These are phyloP conservation scores for Pestalotiopsis sp. DNA, from an alignment of 2,329 filamentous ascomycete species.

Conservation along the genomic window DNA sequence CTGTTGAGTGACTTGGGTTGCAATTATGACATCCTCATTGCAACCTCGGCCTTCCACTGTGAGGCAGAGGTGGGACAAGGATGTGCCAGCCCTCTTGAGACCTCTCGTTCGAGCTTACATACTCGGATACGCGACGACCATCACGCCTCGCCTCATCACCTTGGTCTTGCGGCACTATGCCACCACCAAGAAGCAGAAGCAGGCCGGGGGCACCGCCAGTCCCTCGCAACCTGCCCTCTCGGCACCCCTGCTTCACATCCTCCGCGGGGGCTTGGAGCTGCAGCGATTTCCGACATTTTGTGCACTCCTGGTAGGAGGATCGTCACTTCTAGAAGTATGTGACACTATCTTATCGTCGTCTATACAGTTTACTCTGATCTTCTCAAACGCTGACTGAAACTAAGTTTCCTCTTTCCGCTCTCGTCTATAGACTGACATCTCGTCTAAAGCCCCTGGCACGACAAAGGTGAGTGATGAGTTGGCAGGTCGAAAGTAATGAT, in stretches of 20 bases:
- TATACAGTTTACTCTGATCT: background rate
- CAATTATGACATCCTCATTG: conserved; percentile 26
- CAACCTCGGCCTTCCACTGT: conserved; percentile 18
- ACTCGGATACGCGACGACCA: conserved; percentile 60
- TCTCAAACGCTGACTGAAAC: conserved; percentile 5
- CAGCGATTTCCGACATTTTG: conserved; percentile 64
- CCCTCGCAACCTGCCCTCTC: conserved; percentile 23
- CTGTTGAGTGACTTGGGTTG: conserved; percentile 9
- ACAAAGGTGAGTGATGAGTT: conserved; percentile 38
- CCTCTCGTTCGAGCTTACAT: conserved; percentile 61
- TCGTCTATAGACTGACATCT: conserved; percentile 7
- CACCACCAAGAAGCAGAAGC: conserved; percentile 29
- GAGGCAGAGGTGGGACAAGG: conserved; percentile 26
- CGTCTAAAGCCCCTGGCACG: conserved; percentile 16
- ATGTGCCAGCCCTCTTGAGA: conserved; percentile 50
- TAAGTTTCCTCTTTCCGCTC: conserved; percentile 6
- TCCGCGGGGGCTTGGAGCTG: conserved; percentile 52
- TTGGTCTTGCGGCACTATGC: conserved; percentile 52
- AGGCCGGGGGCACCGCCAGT: conserved; percentile 16
- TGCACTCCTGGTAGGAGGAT: conserved; percentile 59
- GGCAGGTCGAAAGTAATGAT: background rate
- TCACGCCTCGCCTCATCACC: conserved; percentile 56
- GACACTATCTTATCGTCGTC: conserved; percentile 4
- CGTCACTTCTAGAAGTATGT: conserved; percentile 60
- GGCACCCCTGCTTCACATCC: conserved; percentile 38